Evolutionary conservation across 345 rosid genomes (phyloP), one percentile per base, ranked within the genome.

Genomic region (Eucalyptus caleyi): DNA sequence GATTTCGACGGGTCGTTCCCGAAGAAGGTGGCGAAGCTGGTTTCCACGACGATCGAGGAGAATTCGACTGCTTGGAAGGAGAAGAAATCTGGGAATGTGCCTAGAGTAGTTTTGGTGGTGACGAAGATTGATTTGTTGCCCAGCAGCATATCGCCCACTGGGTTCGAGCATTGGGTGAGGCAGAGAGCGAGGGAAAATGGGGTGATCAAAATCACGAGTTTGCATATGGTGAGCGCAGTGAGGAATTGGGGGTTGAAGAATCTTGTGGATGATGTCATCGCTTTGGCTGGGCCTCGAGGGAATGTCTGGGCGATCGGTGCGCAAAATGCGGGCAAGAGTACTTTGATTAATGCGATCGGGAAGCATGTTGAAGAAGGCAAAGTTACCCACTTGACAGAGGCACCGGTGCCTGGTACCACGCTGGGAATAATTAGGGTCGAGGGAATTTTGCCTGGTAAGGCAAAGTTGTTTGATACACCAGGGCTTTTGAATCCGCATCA

Each of bases 1-100:
- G 99, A 97, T 91, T 95, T 98, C 72, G 99, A 96, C 85, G 99
- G 99, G 59, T 95, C 99, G 2, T 96, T 98, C 88, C 99, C 99
- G 0, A 95, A 92, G 87, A 95, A 93, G 87, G 97, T 97, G 14
- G 98, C 98, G 9, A 96, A 90, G 92, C 91, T 97, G 30, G 97
- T 98, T 8, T 95, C 99, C 8, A 92, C 91, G 50, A 91, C 96
- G 18, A 93, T 95, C 12, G 99, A 96, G 45, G 97, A 96, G 93
- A 96, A 97, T 90, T 89, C 69, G 50, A 90, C 89, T 26, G 94
- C 96, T 40, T 97, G 99, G 99, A 97, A 97, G 90, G 94, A 96
- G 88, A 97, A 97, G 40, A 96, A 92, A 67, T 95, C 99, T 10
- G 98, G 98, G 30, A 96, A 97, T 19, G 94, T 97, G 24, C 97